A percentile compares a stretch with the other conserved stretches of the same genome.
phyloP scores from a whole-genome alignment of 2,329 filamentous ascomycete species.

The Xylariaceae sp. region DNA sequence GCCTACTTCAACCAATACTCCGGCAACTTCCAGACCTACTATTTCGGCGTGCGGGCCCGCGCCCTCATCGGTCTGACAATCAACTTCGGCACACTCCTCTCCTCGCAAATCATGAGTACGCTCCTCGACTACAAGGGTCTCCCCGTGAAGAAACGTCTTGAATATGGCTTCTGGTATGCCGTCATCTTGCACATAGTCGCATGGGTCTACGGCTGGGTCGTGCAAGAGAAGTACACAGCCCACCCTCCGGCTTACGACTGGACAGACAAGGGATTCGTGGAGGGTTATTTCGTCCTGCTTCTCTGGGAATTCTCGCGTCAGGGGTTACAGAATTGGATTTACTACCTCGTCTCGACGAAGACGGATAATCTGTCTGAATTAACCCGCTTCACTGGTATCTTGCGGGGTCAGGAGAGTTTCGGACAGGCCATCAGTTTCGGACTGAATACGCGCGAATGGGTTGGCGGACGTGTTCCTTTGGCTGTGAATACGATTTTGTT shows the following conservation, averaged over 20 bases:
- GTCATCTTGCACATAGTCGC: constrained; percentile 41
- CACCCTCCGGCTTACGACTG: constrained; percentile 60
- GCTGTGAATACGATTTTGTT: constrained; percentile 38
- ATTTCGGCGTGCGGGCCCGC: constrained; percentile 64
- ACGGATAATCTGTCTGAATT: constrained; percentile 53
- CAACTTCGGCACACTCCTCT: constrained; percentile 60
- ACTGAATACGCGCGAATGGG: constrained; percentile 36
- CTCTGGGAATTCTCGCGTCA: constrained; percentile 54
- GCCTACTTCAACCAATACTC: constrained; percentile 46
- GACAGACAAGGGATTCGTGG: constrained; percentile 57
- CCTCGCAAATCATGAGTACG: constrained; percentile 50
- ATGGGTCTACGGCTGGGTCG: constrained; percentile 49
- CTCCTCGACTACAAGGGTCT: constrained; percentile 20
- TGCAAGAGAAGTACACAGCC: constrained; percentile 46
- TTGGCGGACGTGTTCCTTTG: constrained; percentile 36
- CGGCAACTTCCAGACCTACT: constrained; percentile 52
- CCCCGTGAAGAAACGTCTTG: constrained; percentile 39
- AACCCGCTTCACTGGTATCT: constrained; percentile 36
- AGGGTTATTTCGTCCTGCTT: constrained; percentile 61
- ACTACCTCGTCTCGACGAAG: constrained; percentile 50
- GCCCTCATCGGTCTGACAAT: constrained; percentile 66
- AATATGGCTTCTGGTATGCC: constrained; percentile 41
- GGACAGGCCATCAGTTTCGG: constrained; percentile 38
- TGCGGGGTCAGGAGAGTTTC: constrained; percentile 40
- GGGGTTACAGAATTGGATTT: constrained; percentile 51